A percentile compares a stretch with the other conserved stretches of the same genome.
Conservation (phyloP, 805 yeast species). For the Starmerella vitae region DNA sequence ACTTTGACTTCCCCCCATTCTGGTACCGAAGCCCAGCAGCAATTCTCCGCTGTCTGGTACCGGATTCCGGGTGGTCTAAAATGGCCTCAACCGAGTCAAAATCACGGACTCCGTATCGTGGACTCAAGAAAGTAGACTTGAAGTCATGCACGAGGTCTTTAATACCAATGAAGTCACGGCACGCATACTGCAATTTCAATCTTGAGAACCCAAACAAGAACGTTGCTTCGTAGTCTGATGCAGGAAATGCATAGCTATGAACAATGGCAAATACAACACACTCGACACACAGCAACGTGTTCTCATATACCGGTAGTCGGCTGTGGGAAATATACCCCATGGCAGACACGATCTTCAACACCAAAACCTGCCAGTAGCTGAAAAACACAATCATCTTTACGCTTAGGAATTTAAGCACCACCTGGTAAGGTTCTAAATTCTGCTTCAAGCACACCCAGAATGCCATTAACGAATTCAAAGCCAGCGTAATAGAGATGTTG, state of each 20-base stretch:
- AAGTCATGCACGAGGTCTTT: constrained; percentile 75
- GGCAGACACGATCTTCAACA: constrained; percentile 32
- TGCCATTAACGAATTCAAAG: constrained; percentile 71
- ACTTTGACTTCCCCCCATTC: constrained; percentile 62
- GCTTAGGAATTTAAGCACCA: constrained; percentile 85
- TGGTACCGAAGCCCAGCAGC: constrained; percentile 74
- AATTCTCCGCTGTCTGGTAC: constrained; percentile 52
- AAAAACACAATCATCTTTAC: constrained; percentile 91
- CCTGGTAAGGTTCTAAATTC: constrained; percentile 67
- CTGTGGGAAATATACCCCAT: constrained; percentile 25
- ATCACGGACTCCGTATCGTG: constrained; percentile 61
- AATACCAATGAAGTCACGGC: constrained; percentile 61
- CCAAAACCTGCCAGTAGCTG: constrained; percentile 91
- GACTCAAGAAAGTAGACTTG: constrained; percentile 51
- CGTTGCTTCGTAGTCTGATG: constrained; percentile 50
- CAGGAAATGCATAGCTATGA: constrained; percentile 80
- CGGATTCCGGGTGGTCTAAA: constrained; percentile 49
- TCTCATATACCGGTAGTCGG: constrained; percentile 53
- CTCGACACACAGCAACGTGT: constrained; percentile 68
- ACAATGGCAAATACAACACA: constrained; percentile 73
- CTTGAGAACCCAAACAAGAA: constrained; percentile 58
- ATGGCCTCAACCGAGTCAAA: constrained; percentile 70
- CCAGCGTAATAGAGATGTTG: constrained; percentile 65
- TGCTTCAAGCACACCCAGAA: constrained; percentile 84
- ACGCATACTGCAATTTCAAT: constrained; percentile 45